Evolutionary conservation across 2,329 filamentous ascomycete species (phyloP), one percentile per base, ranked within the genome.

Genomic region (Aspergillus piperis): DNA sequence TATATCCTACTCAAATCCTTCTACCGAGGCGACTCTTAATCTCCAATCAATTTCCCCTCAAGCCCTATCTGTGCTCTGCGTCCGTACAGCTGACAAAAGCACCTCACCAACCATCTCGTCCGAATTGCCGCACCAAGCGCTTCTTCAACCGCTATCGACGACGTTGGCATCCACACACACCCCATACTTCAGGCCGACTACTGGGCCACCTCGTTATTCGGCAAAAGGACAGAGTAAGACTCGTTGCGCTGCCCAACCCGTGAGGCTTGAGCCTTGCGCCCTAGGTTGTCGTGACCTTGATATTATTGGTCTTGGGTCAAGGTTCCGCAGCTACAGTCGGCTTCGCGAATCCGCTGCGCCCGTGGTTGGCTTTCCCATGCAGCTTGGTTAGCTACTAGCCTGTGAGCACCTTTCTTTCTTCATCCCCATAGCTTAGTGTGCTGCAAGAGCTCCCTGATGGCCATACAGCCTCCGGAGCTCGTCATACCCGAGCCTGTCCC

Each of bases 231-330:
- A 59, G 27, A 51, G 55, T 59, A 52, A 61, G 58, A 60, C 56
- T n/a, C 52, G 32, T 38, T 54, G 63, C 66, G 67, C 70, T 75
- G 74, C 75, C 75, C 72, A 77, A 75, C 65, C 61, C 59, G 75
- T 76, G 75, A 77, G 75, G 74, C 75, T 76, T 66, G 66, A 70
- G 65, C 66, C 61, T 58, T 62, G 61, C 58, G 66, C 52, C 63
- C 60, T 49, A 60, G 56, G 23, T 32, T 56, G 17, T 52, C 38
- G 42, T 52, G 47, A 50, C 47, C 25, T 50, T 27, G 15, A 30
- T 30, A 50, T 55, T 32, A 55, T 55, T 55, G 53, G 53, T 55
- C 53, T 47, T 55, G 10, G 39, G 51, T 36, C 51, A 53, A 53
- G 51, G 39, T 53, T 47, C 53, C 39, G 53, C 53, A 47, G 39